These are phyloP conservation scores for Teunomyces funiuensis DNA, from an alignment of 805 yeast species.

Conservation along the genomic window DNA sequence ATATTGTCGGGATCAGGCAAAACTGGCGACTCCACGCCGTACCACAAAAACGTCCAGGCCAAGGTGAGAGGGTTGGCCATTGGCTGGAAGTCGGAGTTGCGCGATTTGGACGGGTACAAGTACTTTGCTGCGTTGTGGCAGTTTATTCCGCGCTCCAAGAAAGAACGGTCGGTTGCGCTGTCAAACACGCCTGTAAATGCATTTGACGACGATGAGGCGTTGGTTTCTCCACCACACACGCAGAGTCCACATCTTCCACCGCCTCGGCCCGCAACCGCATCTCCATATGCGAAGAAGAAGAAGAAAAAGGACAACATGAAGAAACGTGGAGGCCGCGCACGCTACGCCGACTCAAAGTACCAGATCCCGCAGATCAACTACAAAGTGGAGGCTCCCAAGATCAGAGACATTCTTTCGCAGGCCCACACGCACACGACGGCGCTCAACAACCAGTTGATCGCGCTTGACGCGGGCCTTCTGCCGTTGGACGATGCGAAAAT, in stretches of 20 bases:
- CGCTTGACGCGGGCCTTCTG: conserved; percentile 45
- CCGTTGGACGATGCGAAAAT: conserved; percentile 66
- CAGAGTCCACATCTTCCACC: conserved; percentile 17
- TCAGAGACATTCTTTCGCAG: conserved; percentile 66
- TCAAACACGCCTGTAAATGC: conserved; percentile 8
- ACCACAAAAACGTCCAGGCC: conserved; percentile 43
- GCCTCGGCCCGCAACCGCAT: conserved; percentile 23
- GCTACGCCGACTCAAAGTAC: conserved; percentile 49
- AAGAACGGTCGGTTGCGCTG: not conserved
- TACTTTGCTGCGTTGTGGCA: conserved; percentile 49
- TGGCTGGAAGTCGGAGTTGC: conserved; percentile 67
- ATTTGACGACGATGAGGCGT: conserved; percentile 2
- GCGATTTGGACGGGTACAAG: conserved; percentile 47
- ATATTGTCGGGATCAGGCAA: conserved; percentile 41
- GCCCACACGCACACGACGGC: conserved; percentile 74
- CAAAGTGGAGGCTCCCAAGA: conserved; percentile 69
- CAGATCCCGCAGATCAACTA: conserved; percentile 69
- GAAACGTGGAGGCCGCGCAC: conserved; percentile 10
- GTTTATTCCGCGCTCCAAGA: conserved; percentile 37
- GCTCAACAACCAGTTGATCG: conserved; percentile 50
- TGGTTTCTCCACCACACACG: not conserved
- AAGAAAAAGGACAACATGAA: conserved; percentile 14
- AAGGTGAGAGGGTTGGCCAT: conserved; percentile 51
- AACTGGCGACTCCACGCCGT: conserved; percentile 38
- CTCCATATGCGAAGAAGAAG: conserved; percentile 18